Evolutionary conservation across 495 filamentous ascomycete species (phyloP), one percentile per base, ranked within the genome.

Genomic region (Chaetomium fimeti): DNA sequence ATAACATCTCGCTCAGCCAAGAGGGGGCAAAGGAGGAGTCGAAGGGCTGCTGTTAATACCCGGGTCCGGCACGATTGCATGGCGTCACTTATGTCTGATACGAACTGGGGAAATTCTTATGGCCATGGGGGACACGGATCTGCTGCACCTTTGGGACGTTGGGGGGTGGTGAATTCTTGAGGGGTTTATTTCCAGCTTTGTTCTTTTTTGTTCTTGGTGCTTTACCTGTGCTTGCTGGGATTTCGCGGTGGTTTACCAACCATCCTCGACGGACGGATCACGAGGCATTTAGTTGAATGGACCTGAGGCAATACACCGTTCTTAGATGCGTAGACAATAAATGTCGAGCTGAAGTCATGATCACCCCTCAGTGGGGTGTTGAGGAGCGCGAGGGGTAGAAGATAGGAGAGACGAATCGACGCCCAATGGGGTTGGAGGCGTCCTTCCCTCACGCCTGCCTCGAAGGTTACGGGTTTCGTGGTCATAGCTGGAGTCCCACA

Each of bases 1-100:
- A 89, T 64, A 88, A 86, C 63, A 87, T 98, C 72, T 85, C 91
- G 67, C 86, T 97, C 74, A 92, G 85, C 84, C 88, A 91, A 72
- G 80, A 83, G 64, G 71, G 61, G 29, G 48, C 52, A 47, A 90
- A 94, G 72, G 80, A 85, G 68, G 91, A 70, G 83, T 91, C 93
- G 80, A 85, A 87, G 70, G 89, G 91, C 57, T 98, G 94, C 83
- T 98, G 94, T 79, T 75, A 72, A 76, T 76, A 75, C 32, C 56
- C 27, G 71, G 77, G 71, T 66, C 71, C 70, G 75, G 68, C 70
- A 77, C 69, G 73, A 72, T 77, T 76, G 74, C 74, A 78, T 68
- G 79, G 78, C 78, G 77, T 81, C 78, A 76, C 73, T 70, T 76
- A 77, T 79, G 71, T 75, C 67, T 69, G 71, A 67, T 68, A 72